Evolutionary conservation across 495 filamentous ascomycete species (phyloP), one percentile per base, ranked within the genome.

Genomic region (Aspergillus nanangensis): DNA sequence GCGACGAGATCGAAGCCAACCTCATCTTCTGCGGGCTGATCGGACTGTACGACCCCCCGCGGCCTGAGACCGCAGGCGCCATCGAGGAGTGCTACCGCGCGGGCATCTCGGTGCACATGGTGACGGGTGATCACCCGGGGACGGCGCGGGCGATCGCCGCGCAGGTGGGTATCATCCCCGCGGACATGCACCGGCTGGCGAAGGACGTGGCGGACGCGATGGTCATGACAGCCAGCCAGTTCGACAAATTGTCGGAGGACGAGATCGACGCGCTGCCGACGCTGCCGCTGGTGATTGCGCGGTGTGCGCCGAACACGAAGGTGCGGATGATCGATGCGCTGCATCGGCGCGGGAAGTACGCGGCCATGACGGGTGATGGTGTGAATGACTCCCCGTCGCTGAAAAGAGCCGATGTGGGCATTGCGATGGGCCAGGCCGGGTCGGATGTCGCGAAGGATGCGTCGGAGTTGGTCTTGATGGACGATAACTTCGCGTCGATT

Each of bases 301-400:
- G 84, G 39, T 88, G 83, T 47, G 78, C 81, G 4, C 86, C 84
- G 2, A 75, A 80, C 38, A 87, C 83, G 18, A 89, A 88, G 58
- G 80, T 89, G 24, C 80, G 86, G 38, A 88, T 90, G 80, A 84
- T 93, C 23, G 81, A 88, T 39, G 83, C 84, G 4, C 61, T 90
- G 43, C 84, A 87, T 47, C 76, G 83, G 34, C 68, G 83, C 38
- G 77, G 77, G 24, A 56, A 66, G 20, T 83, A 87, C 50, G 83
- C 79, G n/a, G 87, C 84, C 23, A 88, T 94, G 76, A 91, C 88
- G n/a, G 88, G 89, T 58, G 88, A 93, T 47, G 88, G 89, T 47
- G 88, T 93, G 44, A 95, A 95, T 58, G 89, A 93, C 62, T 83
- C 86, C 3, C 87, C 88, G 1, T 87, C 86, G 1, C 69, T 95